Evolutionary conservation across 331 rosid genomes (phyloP).

Genomic region (Stylosanthes scabra): DNA sequence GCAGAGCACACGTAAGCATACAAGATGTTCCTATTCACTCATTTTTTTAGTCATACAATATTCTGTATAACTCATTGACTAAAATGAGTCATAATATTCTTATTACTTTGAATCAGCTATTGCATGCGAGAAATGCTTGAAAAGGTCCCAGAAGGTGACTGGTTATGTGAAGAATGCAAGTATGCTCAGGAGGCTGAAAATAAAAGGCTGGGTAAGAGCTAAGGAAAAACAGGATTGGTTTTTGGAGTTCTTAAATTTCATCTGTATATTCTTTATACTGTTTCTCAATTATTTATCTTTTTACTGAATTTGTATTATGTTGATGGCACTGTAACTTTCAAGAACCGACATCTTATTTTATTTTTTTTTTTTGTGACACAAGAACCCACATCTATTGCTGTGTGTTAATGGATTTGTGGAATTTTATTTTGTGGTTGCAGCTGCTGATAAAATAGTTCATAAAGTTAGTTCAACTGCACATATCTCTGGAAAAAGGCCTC

Average conservation of each 20-base stretch:
- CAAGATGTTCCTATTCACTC: constrained; percentile 14
- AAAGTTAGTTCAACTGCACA: constrained; percentile 51
- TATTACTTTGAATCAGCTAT: constrained; percentile 61
- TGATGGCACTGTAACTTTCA: too few species aligned
- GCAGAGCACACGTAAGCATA: constrained; percentile 93
- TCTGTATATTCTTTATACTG: not conserved
- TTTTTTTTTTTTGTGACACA: too few species aligned
- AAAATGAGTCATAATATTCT: constrained; percentile 17
- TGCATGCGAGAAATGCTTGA: constrained; percentile 91
- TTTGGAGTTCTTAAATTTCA: constrained; percentile 1
- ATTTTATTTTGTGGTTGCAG: too few species aligned
- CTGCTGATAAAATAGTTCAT: too few species aligned
- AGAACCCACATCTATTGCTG: not conserved
- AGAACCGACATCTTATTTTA: too few species aligned
- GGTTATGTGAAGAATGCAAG: constrained; percentile 96
- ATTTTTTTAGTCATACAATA: constrained; percentile 6
- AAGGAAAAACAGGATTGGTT: not conserved
- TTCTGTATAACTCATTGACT: constrained; percentile 16
- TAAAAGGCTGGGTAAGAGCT: constrained; percentile 69
- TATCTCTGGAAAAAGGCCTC: constrained; percentile 65
- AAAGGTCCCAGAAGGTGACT: constrained; percentile 79
- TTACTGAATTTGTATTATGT: constrained; percentile 18
- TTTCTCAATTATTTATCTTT: constrained; percentile 15
- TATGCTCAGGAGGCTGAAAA: constrained; percentile 59
- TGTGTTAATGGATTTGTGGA: constrained; percentile 34